Percentiles rank a stretch among this genome's conserved stretches.
phyloP scores from a whole-genome alignment of 2,329 filamentous ascomycete species.

The Hansfordia pulvinata region DNA sequence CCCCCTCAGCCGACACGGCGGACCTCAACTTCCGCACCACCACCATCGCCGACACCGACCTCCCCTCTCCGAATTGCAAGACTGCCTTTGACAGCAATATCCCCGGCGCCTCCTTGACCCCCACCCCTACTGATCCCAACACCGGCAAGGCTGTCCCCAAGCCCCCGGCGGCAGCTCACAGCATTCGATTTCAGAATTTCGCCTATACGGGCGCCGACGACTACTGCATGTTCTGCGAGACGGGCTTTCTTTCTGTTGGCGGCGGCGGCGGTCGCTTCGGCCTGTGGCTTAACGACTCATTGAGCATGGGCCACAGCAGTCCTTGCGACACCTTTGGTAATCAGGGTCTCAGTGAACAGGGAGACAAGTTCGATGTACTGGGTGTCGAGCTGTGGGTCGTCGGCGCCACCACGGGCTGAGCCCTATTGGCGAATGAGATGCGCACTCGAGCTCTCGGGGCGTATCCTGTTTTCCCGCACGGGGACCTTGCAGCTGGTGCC shows the following conservation, averaged over 20 bases:
- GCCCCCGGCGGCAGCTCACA: conserved; percentile 30
- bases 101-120: conserved; percentile 16
- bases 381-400: conserved; percentile 92
- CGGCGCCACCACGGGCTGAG: conserved; percentile 43
- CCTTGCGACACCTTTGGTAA: conserved; percentile 89
- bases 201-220: conserved; percentile 94
- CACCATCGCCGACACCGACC: conserved; percentile 19
- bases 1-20: conserved; percentile 43
- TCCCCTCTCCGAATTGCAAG: no score
- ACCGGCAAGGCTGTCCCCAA: conserved; percentile 9
- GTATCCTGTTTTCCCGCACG: no score
- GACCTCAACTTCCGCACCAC: conserved; percentile 28
- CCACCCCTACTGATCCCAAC: conserved; percentile 12
- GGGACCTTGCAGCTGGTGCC: no score
- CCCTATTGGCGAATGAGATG: no score
- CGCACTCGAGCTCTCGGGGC: no score
- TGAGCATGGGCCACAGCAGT: conserved; percentile 74
- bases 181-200: conserved; percentile 91
- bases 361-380: conserved; percentile 79
- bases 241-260: conserved; percentile 55
- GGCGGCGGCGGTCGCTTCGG: conserved; percentile 85
- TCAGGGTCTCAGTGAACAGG: conserved; percentile 83
- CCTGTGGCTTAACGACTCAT: conserved; percentile 78
- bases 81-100: conserved; percentile 3
- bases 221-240: conserved; percentile 90